phyloP scores from a whole-genome alignment of 2,329 filamentous ascomycete species.

The Fusarium agapanthi region DNA sequence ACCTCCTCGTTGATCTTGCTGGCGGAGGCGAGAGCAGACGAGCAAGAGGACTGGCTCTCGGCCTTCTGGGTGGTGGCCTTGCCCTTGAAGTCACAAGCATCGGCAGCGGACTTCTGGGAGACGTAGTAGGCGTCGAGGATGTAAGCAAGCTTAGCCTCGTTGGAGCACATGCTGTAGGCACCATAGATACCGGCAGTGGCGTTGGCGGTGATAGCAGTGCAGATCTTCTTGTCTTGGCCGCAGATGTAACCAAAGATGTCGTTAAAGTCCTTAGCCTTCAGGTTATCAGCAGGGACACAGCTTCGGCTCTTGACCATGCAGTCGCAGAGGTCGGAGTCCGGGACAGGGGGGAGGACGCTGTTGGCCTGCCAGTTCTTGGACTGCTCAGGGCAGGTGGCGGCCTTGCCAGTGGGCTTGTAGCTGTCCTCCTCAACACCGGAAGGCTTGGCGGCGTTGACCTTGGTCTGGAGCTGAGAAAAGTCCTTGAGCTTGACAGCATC shows the following conservation, averaged over 20 bases:
- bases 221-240: slow-evolving; percentile 63
- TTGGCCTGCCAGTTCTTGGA: slow-evolving; percentile 70
- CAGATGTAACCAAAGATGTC: slow-evolving; percentile 80
- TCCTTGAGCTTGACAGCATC: slow-evolving; percentile 74
- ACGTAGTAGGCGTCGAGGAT: slow-evolving; percentile 79
- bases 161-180: slow-evolving; percentile 79
- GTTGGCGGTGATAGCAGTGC: slow-evolving; percentile 74
- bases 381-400: slow-evolving; percentile 75
- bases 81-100: slow-evolving; percentile 77
- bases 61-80: slow-evolving; percentile 65
- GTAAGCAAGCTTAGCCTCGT: slow-evolving; percentile 75
- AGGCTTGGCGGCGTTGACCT: slow-evolving; percentile 74
- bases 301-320: slow-evolving; percentile 83
- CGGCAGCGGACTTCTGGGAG: slow-evolving; percentile 57
- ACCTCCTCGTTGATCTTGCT: slow-evolving; percentile 62
- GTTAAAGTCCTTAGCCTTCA: slow-evolving; percentile 68
- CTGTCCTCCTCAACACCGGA: slow-evolving; percentile 68
- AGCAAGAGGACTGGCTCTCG: slow-evolving; percentile 62
- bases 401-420: slow-evolving; percentile 80
- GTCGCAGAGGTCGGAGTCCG: slow-evolving; percentile 79
- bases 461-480: slow-evolving; percentile 75
- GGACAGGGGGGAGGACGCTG: slow-evolving; percentile 78
- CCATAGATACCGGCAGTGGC: slow-evolving; percentile 75
- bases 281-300: slow-evolving; percentile 71
- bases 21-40: slow-evolving; percentile 67